Percentiles rank a stretch among this genome's conserved stretches.
Evolutionary conservation across 1,284 basidiomycete species (phyloP).

Genomic region (Tylopilus orsonianus): DNA sequence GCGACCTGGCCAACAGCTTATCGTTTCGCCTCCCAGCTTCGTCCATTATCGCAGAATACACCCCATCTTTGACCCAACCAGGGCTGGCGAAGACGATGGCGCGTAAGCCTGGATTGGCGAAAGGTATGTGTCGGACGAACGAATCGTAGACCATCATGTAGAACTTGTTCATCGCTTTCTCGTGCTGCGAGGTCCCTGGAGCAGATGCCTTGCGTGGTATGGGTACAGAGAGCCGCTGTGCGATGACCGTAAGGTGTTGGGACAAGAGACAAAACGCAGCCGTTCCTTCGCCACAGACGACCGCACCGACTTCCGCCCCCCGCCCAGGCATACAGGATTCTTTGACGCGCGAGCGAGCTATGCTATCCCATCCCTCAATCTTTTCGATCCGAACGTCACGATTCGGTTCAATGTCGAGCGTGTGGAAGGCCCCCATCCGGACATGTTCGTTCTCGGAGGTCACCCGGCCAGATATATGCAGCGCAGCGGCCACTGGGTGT

Average conservation of each 20-base stretch:
- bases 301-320: constrained; percentile 94
- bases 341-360: constrained; percentile 79
- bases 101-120: constrained; percentile 68
- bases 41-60: constrained; percentile 82
- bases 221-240: constrained; percentile 87
- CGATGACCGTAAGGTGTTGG: constrained; percentile 94
- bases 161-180: constrained; percentile 85
- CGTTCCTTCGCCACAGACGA: constrained; percentile 94
- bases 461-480: constrained; percentile 90
- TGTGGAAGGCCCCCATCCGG: constrained; percentile 94
- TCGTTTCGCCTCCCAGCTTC: constrained; percentile 84
- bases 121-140: constrained; percentile 89
- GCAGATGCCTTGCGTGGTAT: constrained; percentile 91
- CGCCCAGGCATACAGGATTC: constrained; percentile 91
- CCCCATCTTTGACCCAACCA: constrained; percentile 91
- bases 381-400: constrained; percentile 94
- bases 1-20: constrained; percentile 73
- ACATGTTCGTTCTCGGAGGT: constrained; percentile 91
- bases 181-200: constrained; percentile 77
- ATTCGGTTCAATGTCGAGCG: constrained; percentile 90
- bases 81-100: constrained; percentile 96
- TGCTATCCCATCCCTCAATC: constrained; percentile 84
- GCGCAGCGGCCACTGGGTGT: constrained; percentile 54
- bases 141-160: constrained; percentile 85
- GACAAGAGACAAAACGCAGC: constrained; percentile 94